Conservation (phyloP, 2,329 filamentous ascomycete genomes). For the Paecilomyces fulvus region DNA sequence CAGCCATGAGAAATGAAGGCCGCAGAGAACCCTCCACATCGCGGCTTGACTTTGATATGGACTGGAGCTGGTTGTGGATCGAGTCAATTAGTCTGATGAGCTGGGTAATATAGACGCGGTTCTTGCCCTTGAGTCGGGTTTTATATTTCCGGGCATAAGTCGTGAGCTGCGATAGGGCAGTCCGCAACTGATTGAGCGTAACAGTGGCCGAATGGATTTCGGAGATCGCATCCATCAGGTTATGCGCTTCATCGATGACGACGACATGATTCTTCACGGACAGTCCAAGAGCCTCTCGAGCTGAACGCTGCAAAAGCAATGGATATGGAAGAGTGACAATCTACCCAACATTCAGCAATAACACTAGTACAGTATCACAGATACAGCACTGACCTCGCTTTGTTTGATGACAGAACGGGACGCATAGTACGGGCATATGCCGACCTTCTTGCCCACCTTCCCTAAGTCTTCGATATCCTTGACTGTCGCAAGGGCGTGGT, state of each 20-base stretch:
- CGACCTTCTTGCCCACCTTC: slow-evolving; percentile 64
- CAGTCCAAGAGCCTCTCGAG: slow-evolving; percentile 77
- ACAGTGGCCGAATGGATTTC: slow-evolving; percentile 77
- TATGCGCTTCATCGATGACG: slow-evolving; percentile 97
- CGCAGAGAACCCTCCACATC: slow-evolving; percentile 59
- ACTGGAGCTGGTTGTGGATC: slow-evolving; percentile 59
- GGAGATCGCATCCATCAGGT: slow-evolving; percentile 89
- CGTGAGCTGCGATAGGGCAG: slow-evolving; percentile 65
- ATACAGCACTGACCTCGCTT: slow-evolving; percentile 51
- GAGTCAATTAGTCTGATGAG: slow-evolving; percentile 76
- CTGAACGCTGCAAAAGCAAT: slow-evolving; percentile 74
- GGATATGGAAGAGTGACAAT: slow-evolving; percentile 92
- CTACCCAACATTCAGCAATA: slow-evolving; percentile 24
- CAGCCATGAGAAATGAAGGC: slow-evolving; percentile 62
- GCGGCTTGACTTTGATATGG: slow-evolving; percentile 33
- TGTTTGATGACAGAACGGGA: slow-evolving; percentile 72
- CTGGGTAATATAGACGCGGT: slow-evolving; percentile 84
- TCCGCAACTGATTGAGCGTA: slow-evolving; percentile 61
- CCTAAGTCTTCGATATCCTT: slow-evolving; percentile 91
- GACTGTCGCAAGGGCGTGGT: slow-evolving; percentile 72
- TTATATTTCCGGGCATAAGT: slow-evolving; percentile 82
- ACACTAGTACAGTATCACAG: not conserved
- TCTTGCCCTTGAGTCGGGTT: slow-evolving; percentile 80
- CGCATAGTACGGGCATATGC: slow-evolving; percentile 94
- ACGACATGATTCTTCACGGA: slow-evolving; percentile 81